These are phyloP conservation scores for Aspergillus viridinutans DNA, from an alignment of 2,329 filamentous ascomycete species.

Conservation along the genomic window DNA sequence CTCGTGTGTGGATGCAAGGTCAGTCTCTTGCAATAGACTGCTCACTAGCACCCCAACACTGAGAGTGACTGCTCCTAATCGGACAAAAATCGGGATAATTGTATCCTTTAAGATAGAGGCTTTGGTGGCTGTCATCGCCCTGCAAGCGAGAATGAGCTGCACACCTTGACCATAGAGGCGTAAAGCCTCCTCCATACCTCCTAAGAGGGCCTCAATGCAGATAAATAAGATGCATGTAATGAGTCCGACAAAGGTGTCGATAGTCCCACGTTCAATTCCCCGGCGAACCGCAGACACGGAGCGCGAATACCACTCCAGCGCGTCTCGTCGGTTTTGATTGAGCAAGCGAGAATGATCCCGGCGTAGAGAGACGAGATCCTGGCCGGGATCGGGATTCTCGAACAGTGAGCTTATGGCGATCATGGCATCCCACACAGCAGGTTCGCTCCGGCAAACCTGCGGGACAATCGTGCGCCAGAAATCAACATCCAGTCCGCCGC, in stretches of 20 bases:
- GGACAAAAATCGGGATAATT: conserved; percentile 26
- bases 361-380: conserved; percentile 6
- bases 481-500: conserved; percentile 30
- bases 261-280: conserved; percentile 18
- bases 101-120: conserved; percentile 20
- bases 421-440: conserved; percentile 38
- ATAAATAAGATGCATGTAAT: conserved; percentile 32
- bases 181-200: conserved; percentile 19
- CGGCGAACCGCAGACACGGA: conserved; percentile 22
- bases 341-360: neutral
- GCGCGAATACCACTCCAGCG: conserved; percentile 31
- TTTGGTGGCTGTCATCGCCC: conserved; percentile 11
- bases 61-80: conserved; percentile 19
- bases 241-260: conserved; percentile 24
- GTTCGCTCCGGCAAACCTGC: conserved; percentile 31
- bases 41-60: conserved; percentile 1
- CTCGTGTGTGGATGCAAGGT: neutral
- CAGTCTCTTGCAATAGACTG: neutral
- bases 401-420: conserved; percentile 35
- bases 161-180: conserved; percentile 25
- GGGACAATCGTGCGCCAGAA: conserved; percentile 37
- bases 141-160: conserved; percentile 15
- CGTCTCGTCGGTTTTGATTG: conserved; percentile 21
- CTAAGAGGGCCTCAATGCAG: conserved; percentile 29
- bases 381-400: conserved; percentile 22